Evolutionary conservation across 2,329 filamentous ascomycete genomes (phyloP), one percentile per base, ranked within the genome.

Genomic region (Paecilomyces fulvus): DNA sequence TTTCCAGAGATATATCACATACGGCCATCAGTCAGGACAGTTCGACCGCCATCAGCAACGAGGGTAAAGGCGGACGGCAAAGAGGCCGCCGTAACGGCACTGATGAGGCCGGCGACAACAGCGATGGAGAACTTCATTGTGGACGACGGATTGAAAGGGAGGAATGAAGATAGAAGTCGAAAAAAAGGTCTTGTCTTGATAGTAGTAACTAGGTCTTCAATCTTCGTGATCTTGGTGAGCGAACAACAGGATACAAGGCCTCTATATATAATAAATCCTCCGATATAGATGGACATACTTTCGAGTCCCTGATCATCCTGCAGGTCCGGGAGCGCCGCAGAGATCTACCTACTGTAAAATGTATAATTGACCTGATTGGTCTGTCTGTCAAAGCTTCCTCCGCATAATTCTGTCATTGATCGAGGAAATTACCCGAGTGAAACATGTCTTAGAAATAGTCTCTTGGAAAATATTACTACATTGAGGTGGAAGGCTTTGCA

Each of bases 61-160:
- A 68, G 62, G 28, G 65, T 65, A 55, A 68, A 67, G 23, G 65
- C 60, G 48, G 58, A 43, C 17, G 65, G 65, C 28, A 67, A 61
- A 28, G 54, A 58, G 43, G 57, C 59, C 17, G 65, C 65, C 23
- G 55, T 59, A 56, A 64, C 57, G 46, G 63, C 62, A 52, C 61
- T 59, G 54, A 56, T 56, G 21, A 68, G 61, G 51, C 55, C 60
- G 21, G 61, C 56, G 52, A 65, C 56, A 30, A 64, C 52, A 55
- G 64, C 61, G 49, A 66, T 54, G 17, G 64, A 63, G 61, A 68
- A 65, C 57, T 66, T 66, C 65, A 68, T 67, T 59, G 53, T 65
- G 57, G 52, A 49, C 52, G 20, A n/a, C 20, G 30, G 33, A 30
- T 20, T 46, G 21, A 43, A 28, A 49, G 49, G 53, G 53, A 37